Base-by-base conservation (phyloP, 106 monocot species). In the Apostasia shenzhenica region DNA sequence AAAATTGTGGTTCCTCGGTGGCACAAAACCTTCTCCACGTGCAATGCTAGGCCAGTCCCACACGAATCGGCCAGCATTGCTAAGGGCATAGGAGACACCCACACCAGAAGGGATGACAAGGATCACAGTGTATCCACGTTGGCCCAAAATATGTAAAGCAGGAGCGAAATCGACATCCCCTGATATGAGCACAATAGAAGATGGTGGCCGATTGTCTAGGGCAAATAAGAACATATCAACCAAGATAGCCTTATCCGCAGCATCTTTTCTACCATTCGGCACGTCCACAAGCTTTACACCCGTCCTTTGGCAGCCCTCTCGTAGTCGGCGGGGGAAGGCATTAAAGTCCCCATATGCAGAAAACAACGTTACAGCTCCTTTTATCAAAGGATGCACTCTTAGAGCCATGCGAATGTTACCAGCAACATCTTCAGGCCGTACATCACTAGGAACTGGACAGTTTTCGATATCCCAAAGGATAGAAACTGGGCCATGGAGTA, bases 391-490 rank as follows among this genome's bases (percentile, higher is more conserved):
- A 67, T 97, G 89, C 8, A 80, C 64, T 0, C 85, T 86, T 41
- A 97, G 63, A 8, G 92, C 89, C 79, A 85, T 82, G 6, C 89
- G 57, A 54, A 97, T 87, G 68, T 97, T 97, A 6, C 84, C 81
- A 55, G 97, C 86, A 53, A 97, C 89, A 68, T 97, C 84, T 75
- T 97, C 92, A 6, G 97, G 86, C 6, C 81, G 73, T n/a, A 92
- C 89, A 77, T 89, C 86, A 70, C 67, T 87, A 6, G 97, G 97
- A 57, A 92, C 81, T 7, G 85, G 84, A 48, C 97, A 97, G 69
- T 92, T 97, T 66, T 97, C 97, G 8, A 97, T 92, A 63, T 97
- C 97, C 97, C 97, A 97, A 45, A 97, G 80, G 66, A 97, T 92
- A 50, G 80, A 82, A 38, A 97, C 75, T 2, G 86, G 87, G 2